These are phyloP conservation scores for Pyrenophora tritici-repentis DNA, from an alignment of 2,329 filamentous ascomycete species.

Conservation along the genomic window DNA sequence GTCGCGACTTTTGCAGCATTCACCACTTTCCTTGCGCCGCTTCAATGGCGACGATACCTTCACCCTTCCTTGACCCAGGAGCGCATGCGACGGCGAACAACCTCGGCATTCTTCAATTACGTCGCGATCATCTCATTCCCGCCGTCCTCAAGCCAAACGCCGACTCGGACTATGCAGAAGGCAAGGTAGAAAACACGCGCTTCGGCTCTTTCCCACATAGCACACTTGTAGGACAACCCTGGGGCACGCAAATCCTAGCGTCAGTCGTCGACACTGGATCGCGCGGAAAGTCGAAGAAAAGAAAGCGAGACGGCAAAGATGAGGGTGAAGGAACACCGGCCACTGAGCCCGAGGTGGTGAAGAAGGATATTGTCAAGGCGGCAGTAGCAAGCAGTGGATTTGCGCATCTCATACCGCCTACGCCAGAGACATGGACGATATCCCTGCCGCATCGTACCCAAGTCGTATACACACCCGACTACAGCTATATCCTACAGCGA, in stretches of 20 bases:
- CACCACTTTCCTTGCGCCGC: background rate
- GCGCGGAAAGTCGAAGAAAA: conserved; percentile 65
- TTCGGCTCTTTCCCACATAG: conserved; percentile 75
- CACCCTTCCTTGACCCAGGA: conserved; percentile 80
- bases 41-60: conserved; percentile 50
- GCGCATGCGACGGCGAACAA: conserved; percentile 64
- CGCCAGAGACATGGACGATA: conserved; percentile 80
- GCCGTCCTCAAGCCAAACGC: conserved; percentile 59
- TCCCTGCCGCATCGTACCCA: conserved; percentile 82
- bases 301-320: conserved; percentile 52
- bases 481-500: conserved; percentile 80
- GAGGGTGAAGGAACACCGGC: conserved; percentile 24
- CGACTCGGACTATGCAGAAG: conserved; percentile 51
- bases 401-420: conserved; percentile 76
- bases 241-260: conserved; percentile 90
- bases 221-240: conserved; percentile 69
- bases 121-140: conserved; percentile 82
- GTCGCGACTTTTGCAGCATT: background rate
- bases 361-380: conserved; percentile 36
- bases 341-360: conserved; percentile 39
- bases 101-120: conserved; percentile 85
- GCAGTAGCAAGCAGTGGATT: conserved; percentile 68
- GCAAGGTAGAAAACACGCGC: conserved; percentile 75
- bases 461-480: conserved; percentile 85
- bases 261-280: conserved; percentile 90